A percentile compares a stretch with the other conserved stretches of the same genome.
These are phyloP conservation scores for Aspergillus sp. DNA, from an alignment of 2,329 filamentous ascomycete genomes.

Conservation along the genomic window DNA sequence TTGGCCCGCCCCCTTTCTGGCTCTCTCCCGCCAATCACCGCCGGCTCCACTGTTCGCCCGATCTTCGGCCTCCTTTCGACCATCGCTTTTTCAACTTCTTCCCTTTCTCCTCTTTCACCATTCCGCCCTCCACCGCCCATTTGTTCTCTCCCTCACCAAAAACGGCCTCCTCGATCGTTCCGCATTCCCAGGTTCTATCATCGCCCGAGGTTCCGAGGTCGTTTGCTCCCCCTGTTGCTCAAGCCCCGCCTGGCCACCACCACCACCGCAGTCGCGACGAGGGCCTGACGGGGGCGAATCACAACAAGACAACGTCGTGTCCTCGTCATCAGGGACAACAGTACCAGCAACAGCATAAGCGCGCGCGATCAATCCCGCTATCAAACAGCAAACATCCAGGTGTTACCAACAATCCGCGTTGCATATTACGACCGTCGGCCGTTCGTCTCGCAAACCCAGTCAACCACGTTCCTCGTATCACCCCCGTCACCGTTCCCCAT, in stretches of 20 bases:
- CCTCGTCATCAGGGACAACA: not conserved
- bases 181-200: constrained; percentile 24
- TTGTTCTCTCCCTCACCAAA: constrained; percentile 12
- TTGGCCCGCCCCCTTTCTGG: constrained; percentile 19
- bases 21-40: constrained; percentile 18
- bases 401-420: not conserved
- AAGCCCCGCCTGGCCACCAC: constrained; percentile 10
- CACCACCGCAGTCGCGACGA: constrained; percentile 6
- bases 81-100: constrained; percentile 6
- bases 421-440: constrained; percentile 32
- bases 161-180: constrained; percentile 19
- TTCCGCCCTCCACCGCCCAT: constrained; percentile 2
- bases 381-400: not conserved
- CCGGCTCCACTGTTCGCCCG: constrained; percentile 2
- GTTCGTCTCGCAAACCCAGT: constrained; percentile 56
- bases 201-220: constrained; percentile 33
- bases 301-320: not conserved
- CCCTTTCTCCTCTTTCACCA: constrained; percentile 4
- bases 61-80: constrained; percentile 6
- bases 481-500: constrained; percentile 40
- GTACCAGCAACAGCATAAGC: not conserved
- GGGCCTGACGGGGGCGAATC: not conserved
- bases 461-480: constrained; percentile 53
- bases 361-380: not conserved
- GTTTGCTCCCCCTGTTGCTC: constrained; percentile 2